A percentile compares a stretch with the other conserved stretches of the same genome.
Conservation (phyloP, 2,329 filamentous ascomycete genomes). For the Chalara sp. region DNA sequence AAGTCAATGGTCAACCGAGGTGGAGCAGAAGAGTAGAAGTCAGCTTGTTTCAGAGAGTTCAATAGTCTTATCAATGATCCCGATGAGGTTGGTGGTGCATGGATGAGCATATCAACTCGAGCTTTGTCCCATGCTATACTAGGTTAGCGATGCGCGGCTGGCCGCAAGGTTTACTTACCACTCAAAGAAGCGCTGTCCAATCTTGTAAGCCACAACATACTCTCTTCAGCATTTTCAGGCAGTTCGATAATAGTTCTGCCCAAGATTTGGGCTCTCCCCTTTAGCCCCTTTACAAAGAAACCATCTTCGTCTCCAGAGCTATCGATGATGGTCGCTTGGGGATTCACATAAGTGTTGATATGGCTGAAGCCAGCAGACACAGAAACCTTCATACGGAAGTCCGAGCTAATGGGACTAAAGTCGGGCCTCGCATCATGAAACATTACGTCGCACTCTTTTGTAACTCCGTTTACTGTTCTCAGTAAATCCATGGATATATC, state of each 20-base stretch:
- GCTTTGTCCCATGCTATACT: slow-evolving; percentile 67
- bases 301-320: slow-evolving; percentile 57
- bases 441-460: slow-evolving; percentile 58
- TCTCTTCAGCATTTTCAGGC: slow-evolving; percentile 53
- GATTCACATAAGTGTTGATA: slow-evolving; percentile 67
- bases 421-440: slow-evolving; percentile 72
- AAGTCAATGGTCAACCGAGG: slow-evolving; percentile 83
- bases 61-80: slow-evolving; percentile 73
- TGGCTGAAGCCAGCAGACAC: slow-evolving; percentile 63
- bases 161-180: slow-evolving; percentile 36
- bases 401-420: slow-evolving; percentile 60
- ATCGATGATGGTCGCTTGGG: slow-evolving; percentile 63
- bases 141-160: slow-evolving; percentile 14
- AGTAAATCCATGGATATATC: slow-evolving; percentile 64
- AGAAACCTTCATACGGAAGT: slow-evolving; percentile 60
- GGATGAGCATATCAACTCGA: slow-evolving; percentile 75
- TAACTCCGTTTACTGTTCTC: slow-evolving; percentile 72
- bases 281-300: slow-evolving; percentile 58
- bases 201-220: slow-evolving; percentile 69
- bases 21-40: slow-evolving; percentile 62
- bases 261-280: slow-evolving; percentile 43
- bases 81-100: slow-evolving; percentile 62
- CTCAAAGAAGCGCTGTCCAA: slow-evolving; percentile 67
- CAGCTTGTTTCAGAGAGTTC: slow-evolving; percentile 65
- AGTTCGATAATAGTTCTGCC: slow-evolving; percentile 67